A percentile compares a stretch with the other conserved stretches of the same genome.
Evolutionary conservation across 129 eudicot species (phyloP).

Genomic region (Oenanthe sinensis): DNA sequence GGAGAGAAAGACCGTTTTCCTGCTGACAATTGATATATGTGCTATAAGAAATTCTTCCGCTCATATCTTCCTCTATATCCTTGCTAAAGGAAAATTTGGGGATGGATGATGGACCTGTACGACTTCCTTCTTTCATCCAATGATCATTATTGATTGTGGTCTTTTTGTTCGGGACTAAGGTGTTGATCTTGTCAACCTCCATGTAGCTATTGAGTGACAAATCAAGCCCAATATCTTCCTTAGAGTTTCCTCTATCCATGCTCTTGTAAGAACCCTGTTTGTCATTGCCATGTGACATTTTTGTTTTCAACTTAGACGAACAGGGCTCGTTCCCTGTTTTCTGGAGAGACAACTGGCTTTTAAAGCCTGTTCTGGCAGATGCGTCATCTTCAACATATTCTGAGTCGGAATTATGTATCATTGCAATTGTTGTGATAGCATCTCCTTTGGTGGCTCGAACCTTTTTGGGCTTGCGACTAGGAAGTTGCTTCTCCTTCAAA

Average conservation of each 20-base stretch:
- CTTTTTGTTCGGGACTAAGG: constrained; percentile 10
- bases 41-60: constrained; percentile 18
- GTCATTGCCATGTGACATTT: constrained; percentile 18
- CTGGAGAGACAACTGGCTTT: constrained; percentile 25
- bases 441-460: constrained; percentile 21
- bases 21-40: constrained; percentile 9
- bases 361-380: constrained; percentile 19
- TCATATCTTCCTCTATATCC: constrained; percentile 28
- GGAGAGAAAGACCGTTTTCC: constrained; percentile 25
- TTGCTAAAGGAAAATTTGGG: constrained; percentile 17
- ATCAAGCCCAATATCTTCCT: constrained; percentile 30
- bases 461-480: constrained; percentile 20
- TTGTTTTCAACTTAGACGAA: constrained; percentile 22
- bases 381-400: constrained; percentile 25
- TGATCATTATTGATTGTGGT: constrained; percentile 15
- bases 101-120: constrained; percentile 25
- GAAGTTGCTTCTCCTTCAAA: constrained; percentile 12
- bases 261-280: constrained; percentile 11
- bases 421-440: constrained; percentile 1
- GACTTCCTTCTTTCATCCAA: constrained; percentile 21
- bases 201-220: constrained; percentile 41
- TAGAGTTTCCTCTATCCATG: constrained; percentile 24
- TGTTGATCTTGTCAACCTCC: constrained; percentile 5
- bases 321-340: constrained; percentile 25
- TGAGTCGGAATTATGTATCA: constrained; percentile 21